Conservation (phyloP, 345 rosid genomes). For the Citrus mangshanensis region DNA sequence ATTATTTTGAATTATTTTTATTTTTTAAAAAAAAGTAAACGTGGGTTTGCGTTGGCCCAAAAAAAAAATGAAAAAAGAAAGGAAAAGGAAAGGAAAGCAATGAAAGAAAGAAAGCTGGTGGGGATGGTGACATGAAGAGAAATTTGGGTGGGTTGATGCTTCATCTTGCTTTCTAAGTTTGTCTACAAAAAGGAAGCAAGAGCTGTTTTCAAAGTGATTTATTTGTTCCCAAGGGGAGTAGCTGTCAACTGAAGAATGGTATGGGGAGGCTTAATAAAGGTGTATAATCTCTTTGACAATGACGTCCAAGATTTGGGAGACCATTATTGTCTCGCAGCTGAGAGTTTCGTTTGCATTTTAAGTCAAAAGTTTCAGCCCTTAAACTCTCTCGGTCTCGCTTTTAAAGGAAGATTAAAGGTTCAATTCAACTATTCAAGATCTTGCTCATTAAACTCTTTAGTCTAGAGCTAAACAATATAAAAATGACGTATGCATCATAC, state of each 20-base stretch:
- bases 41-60: not conserved
- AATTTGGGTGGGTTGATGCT: not conserved
- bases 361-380: too few species aligned
- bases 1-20: not conserved
- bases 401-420: too few species aligned
- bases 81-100: not conserved
- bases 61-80: not conserved
- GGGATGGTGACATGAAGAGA: too few species aligned
- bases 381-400: too few species aligned
- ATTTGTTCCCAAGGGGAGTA: constrained; percentile 2
- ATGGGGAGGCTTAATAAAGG: not conserved
- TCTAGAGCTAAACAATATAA: too few species aligned
- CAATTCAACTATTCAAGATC: too few species aligned
- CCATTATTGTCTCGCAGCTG: not conserved
- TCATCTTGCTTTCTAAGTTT: not conserved
- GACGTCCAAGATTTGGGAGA: constrained; percentile 20
- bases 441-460: too few species aligned
- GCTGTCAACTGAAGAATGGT: not conserved
- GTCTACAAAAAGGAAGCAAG: constrained; percentile 23
- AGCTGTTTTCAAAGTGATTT: constrained; percentile 29
- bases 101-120: not conserved
- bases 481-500: too few species aligned
- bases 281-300: constrained; percentile 19
- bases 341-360: too few species aligned
- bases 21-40: not conserved